Evolutionary conservation across 140 eudicot species (phyloP).

Genomic region (Flaveria floridana): DNA sequence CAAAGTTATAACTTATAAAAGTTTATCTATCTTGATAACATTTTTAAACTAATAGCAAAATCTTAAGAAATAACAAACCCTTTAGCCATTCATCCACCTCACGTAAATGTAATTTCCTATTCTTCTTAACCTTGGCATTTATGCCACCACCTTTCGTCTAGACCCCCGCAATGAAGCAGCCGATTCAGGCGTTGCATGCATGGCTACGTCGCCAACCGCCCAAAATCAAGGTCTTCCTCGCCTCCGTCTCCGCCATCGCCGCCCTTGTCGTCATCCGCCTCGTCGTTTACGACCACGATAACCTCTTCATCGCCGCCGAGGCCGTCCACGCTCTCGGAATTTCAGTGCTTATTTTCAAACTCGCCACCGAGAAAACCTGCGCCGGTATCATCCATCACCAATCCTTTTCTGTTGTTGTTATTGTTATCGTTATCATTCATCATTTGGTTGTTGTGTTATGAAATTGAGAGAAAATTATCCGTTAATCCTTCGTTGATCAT

Average conservation of each 20-base stretch:
- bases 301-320: conserved; percentile 50
- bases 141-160: conserved; percentile 11
- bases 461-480: too few relatives aligned
- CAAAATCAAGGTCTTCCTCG: conserved; percentile 41
- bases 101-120: background rate
- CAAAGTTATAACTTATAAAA: too few relatives aligned
- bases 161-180: conserved; percentile 31
- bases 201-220: conserved; percentile 52
- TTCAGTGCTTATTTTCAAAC: conserved; percentile 50
- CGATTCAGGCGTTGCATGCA: conserved; percentile 36
- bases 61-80: background rate
- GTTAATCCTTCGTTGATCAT: background rate
- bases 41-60: conserved; percentile 1
- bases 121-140: conserved; percentile 1
- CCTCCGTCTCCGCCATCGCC: conserved; percentile 32
- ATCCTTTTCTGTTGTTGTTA: background rate
- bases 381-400: conserved; percentile 30
- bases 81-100: background rate
- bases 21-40: background rate
- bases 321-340: conserved; percentile 53
- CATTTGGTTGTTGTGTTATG: background rate
- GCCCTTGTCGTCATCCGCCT: conserved; percentile 41
- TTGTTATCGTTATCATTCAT: background rate
- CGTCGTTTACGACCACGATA: conserved; percentile 53
- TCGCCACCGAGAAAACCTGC: conserved; percentile 49